Percentiles rank a stretch among this genome's conserved stretches.
These are phyloP conservation scores for Leptographium flavum DNA, from an alignment of 2,329 filamentous ascomycete genomes.

Conservation along the genomic window DNA sequence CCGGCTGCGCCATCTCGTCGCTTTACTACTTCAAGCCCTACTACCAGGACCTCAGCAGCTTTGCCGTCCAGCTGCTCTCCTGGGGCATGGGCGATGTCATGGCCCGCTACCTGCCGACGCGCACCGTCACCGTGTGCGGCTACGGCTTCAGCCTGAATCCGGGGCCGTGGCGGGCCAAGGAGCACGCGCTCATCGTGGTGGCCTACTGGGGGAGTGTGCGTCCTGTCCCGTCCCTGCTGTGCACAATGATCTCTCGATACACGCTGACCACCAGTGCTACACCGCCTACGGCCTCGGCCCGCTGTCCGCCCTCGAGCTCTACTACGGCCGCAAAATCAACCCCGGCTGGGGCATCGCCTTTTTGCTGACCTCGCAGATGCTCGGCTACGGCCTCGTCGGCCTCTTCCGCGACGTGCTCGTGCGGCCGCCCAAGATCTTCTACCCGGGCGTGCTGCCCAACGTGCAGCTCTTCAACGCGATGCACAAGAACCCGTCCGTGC, in stretches of 20 bases:
- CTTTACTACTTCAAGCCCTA: constrained; percentile 22
- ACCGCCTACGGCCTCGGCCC: constrained; percentile 17
- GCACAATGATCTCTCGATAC: neutral
- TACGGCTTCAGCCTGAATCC: constrained; percentile 19
- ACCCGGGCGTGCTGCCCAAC: constrained; percentile 17
- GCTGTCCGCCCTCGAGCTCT: constrained; percentile 16
- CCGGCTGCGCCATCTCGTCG: constrained; percentile 16
- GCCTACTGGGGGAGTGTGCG: constrained; percentile 17
- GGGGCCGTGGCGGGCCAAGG: constrained; percentile 19
- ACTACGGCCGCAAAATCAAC: constrained; percentile 15
- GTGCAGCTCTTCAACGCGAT: constrained; percentile 18
- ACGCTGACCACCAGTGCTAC: constrained; percentile 12
- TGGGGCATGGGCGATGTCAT: constrained; percentile 19
- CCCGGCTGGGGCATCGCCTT: constrained; percentile 17
- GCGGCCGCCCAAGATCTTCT: constrained; percentile 18
- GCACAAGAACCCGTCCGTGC: constrained; percentile 16
- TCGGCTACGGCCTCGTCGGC: constrained; percentile 17
- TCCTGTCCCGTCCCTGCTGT: neutral
- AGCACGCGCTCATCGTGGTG: constrained; percentile 19
- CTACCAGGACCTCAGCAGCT: constrained; percentile 14
- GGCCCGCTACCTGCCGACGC: constrained; percentile 15
- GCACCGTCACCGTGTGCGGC: constrained; percentile 14
- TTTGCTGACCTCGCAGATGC: constrained; percentile 17
- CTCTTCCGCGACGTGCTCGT: constrained; percentile 17
- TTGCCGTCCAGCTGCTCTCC: constrained; percentile 18